These are phyloP conservation scores for Syncephalastrum racemosum DNA, from an alignment of 371 early-diverging fungal species.

Conservation along the genomic window DNA sequence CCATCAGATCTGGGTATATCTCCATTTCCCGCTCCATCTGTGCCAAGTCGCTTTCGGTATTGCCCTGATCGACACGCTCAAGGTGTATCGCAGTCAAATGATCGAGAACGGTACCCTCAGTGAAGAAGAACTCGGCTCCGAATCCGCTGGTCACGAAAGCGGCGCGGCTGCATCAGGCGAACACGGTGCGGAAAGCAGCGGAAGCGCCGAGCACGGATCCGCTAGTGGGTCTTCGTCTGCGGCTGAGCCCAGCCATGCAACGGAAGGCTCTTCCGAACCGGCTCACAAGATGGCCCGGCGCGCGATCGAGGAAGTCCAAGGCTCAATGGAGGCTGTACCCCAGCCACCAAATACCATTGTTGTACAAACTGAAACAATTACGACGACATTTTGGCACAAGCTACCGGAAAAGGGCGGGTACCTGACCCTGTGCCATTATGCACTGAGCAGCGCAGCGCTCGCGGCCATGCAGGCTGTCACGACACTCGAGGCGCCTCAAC, in stretches of 20 bases:
- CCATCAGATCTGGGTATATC: slow-evolving; percentile 59
- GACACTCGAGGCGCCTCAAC: background rate
- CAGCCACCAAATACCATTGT: too few species aligned
- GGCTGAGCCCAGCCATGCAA: slow-evolving; percentile 1
- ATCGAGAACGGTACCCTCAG: slow-evolving; percentile 22
- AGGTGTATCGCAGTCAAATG: slow-evolving; percentile 35
- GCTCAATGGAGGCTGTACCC: too few species aligned
- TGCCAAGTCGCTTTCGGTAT: slow-evolving; percentile 57
- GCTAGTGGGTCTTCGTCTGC: background rate
- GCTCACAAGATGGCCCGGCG: slow-evolving; percentile 14
- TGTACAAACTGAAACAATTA: background rate
- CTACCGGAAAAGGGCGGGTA: slow-evolving; percentile 11
- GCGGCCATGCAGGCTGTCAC: slow-evolving; percentile 15
- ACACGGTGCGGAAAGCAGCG: background rate
- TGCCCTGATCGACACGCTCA: slow-evolving; percentile 44
- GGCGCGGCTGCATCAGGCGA: slow-evolving; percentile 1
- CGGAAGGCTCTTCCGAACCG: background rate
- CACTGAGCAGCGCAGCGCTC: slow-evolving; percentile 10
- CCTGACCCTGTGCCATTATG: slow-evolving; percentile 14
- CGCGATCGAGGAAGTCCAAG: slow-evolving; percentile 15
- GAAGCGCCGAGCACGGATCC: background rate
- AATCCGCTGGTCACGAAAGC: slow-evolving; percentile 6
- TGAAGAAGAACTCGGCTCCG: slow-evolving; percentile 14
- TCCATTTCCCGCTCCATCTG: slow-evolving; percentile 59
- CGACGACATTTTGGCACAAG: slow-evolving; percentile 8